Evolutionary conservation across 768 basidiomycete species (phyloP), one percentile per base, ranked within the genome.

Genomic region (Amanita rubescens): DNA sequence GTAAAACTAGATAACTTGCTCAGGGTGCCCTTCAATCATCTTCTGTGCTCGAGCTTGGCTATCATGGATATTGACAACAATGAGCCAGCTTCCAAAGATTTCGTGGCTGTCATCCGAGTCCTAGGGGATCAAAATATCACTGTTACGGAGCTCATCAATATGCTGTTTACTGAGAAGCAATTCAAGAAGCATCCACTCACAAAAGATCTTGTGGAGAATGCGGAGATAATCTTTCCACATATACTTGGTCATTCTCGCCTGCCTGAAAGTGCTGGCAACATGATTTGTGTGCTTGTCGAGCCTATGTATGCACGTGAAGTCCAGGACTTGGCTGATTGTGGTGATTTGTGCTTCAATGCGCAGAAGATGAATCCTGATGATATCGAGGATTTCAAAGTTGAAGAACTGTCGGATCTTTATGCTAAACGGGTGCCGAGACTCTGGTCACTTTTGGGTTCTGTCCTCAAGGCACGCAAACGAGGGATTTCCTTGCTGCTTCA

Each of bases 81-180:
- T 44, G 43, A 30, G 20, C 43, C 5, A 10, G 43, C 43, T 4
- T 44, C 43, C 22, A 44, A 44, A 24, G 43, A 44, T 10, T 44
- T 44, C 43, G 25, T 24, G 22, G 43, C 43, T 44, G 43, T 44
- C 20, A 44, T 44, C 43, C 43, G 12, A 44, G 25, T 44, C 43
- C 20, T 44, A 22, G 43, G 20, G 20, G 43, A 44, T 1, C 43
- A 44, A 14, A 24, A 44, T 44, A 44, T 44, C 43, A 44, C 43
- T 44, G 3, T 44, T 24, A 44, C 43, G 20, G 53, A 74, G 1
- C 68, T 69, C 49, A 74, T 73, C 22, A 68, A 71, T 1, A 47
- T 58, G 5, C 58, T 80, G 19, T 15, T 45, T n/a, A 27, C 25
- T 15, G 44, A 45, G 14, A 45, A 45, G 25, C 3, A 20, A 11